Base-by-base conservation (phyloP, 345 rosid genomes). In the Lepidium aucheri region DNA sequence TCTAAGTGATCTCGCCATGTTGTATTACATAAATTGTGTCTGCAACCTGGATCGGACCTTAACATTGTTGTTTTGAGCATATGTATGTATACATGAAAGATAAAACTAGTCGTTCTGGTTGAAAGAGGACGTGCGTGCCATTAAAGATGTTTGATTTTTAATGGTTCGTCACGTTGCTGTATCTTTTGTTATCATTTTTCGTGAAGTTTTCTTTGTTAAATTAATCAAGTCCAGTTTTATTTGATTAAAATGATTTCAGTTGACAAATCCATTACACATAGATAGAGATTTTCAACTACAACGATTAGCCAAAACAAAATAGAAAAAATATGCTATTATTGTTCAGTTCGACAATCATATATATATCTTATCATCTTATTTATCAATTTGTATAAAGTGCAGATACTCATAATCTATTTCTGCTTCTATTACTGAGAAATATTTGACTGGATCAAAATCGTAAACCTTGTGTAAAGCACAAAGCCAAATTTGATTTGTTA, bases 1-100 rank as follows among this genome's bases (percentile, higher is more conserved):
- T 70, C 63, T 75, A 22, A 63, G 53, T 49, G 75, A 63, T 57
- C 70, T 69, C 11, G 75, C 71, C 78, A 74, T 74, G 56, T 49
- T 51, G 65, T 13, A 41, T 58, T 58, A 65, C 47, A 20, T 26
- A 9, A 32, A 35, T 6, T 17, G 55, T 15, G 35, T 53, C 5
- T 63, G 63, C 50, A 46, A 38, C 75, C 56, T 36, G 44, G n/a
- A 30, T 41, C 11, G 9, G 46, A 57, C 28, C 20, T 42, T 45
- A 26, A 7, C 57, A 46, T 36, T 73, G 61, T 42, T 65, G n/a
- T 59, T 55, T 72, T 72, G 24, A 64, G 54, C 16, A 20, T 52
- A 61, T 65, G 32, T 52, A 61, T 65, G 41, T 42, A 73, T 66
- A 59, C 62, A n/a, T 13, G 55, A 58, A 58, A 50, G 50, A 66